Conservation (phyloP, 2,329 filamentous ascomycete species). For the Sarocladium brachiariae region DNA sequence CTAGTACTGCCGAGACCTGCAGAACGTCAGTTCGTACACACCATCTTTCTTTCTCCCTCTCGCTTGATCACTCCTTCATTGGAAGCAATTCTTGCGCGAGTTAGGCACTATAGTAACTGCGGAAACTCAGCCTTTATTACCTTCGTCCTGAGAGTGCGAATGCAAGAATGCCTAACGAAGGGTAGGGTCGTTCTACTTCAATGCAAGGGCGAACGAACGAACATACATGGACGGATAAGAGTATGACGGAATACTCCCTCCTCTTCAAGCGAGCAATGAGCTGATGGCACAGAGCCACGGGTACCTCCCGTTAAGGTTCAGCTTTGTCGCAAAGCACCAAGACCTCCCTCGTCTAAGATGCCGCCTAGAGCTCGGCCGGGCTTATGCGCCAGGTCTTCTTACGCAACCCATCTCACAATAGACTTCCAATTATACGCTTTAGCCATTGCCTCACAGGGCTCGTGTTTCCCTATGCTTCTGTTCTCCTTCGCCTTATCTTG, state of each 20-base stretch:
- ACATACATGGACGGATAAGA: no score
- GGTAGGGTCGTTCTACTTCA: no score
- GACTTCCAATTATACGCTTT: background rate
- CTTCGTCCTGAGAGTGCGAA: no score
- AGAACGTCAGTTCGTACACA: no score
- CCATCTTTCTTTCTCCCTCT: no score
- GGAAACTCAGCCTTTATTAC: background rate
- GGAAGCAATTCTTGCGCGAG: no score
- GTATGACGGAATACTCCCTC: no score
- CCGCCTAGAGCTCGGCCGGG: conserved; percentile 5
- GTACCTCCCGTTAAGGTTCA: background rate
- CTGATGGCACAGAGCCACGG: background rate
- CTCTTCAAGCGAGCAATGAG: conserved; percentile 2
- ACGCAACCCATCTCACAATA: conserved; percentile 1
- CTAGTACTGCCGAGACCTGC: no score
- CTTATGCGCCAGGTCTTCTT: background rate
- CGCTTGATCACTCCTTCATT: no score
- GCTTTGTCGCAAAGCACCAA: background rate
- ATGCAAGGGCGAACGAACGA: background rate
- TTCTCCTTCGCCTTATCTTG: background rate
- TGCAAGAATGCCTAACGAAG: conserved; percentile 1
- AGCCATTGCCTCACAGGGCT: background rate
- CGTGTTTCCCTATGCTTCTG: background rate
- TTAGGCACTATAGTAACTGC: no score
- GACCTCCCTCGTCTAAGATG: background rate